A percentile compares a stretch with the other conserved stretches of the same genome.
Conservation (phyloP, 805 yeast genomes). For the Candida tibetensis region DNA sequence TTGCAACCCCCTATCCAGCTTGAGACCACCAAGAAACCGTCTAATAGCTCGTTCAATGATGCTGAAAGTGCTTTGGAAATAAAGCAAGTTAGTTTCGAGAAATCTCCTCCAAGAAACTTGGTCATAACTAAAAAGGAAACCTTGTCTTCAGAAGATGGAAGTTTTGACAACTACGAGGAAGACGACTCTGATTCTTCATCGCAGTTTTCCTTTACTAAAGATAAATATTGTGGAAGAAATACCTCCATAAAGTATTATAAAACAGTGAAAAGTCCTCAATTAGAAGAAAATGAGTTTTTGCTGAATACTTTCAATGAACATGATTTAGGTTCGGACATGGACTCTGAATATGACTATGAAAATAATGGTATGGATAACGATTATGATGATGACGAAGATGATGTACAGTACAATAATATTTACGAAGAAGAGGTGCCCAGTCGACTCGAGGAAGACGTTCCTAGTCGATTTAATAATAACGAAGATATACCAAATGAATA, state of each 20-base stretch:
- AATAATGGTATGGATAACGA: conserved; percentile 40
- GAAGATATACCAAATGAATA: too few relatives aligned
- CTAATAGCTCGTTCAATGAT: conserved; percentile 5
- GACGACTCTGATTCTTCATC: conserved; percentile 24
- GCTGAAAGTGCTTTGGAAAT: conserved; percentile 8
- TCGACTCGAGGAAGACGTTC: background rate
- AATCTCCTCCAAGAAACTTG: background rate
- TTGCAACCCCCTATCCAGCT: background rate
- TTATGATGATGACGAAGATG: conserved; percentile 33
- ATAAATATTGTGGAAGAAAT: conserved; percentile 46
- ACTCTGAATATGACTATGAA: conserved; percentile 34
- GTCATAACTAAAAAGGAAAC: background rate
- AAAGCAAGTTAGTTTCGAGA: conserved; percentile 12
- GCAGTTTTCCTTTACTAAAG: conserved; percentile 52
- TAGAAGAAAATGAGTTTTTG: conserved; percentile 6
- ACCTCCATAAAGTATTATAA: conserved; percentile 54
- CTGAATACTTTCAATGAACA: conserved; percentile 25
- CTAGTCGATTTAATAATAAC: too few relatives aligned
- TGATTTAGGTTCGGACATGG: conserved; percentile 22
- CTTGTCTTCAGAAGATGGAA: background rate
- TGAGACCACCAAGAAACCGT: background rate
- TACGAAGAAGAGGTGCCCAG: conserved; percentile 16
- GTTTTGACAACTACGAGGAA: conserved; percentile 1
- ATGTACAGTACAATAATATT: conserved; percentile 22
- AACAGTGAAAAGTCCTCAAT: conserved; percentile 21